Percentiles rank a stretch among this genome's conserved stretches.
Evolutionary conservation across 176 grass and related monocot genomes (phyloP).

Genomic region (Saccharum spontaneum): DNA sequence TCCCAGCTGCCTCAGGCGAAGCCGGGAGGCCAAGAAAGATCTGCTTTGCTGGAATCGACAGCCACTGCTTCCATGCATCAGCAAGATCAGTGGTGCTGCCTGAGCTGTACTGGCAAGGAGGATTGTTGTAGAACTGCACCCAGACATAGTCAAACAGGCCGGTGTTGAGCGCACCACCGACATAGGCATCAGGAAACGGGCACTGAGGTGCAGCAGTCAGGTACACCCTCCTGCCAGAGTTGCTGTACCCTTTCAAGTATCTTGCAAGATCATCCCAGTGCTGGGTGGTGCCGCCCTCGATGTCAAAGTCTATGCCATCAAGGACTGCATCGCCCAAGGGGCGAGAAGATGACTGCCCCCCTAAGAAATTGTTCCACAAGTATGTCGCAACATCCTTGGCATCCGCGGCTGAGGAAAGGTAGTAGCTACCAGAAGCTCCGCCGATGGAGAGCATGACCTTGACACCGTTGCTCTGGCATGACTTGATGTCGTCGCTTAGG

Average conservation of each 20-base stretch:
- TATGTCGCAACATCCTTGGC: constrained; percentile 31
- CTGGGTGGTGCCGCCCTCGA: constrained; percentile 51
- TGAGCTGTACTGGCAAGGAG: constrained; percentile 44
- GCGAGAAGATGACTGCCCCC: constrained; percentile 37
- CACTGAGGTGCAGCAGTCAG: constrained; percentile 51
- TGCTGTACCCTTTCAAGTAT: constrained; percentile 51
- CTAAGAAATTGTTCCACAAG: constrained; percentile 54
- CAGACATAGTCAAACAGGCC: constrained; percentile 49
- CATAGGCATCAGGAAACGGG: constrained; percentile 52
- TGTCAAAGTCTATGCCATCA: constrained; percentile 57
- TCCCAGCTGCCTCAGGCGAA: constrained; percentile 48
- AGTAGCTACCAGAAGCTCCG: constrained; percentile 34
- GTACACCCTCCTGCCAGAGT: constrained; percentile 38
- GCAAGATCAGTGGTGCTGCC: constrained; percentile 21
- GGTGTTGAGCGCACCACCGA: constrained; percentile 43
- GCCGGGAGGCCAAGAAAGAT: constrained; percentile 58
- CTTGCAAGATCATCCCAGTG: constrained; percentile 69
- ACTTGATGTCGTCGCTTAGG: constrained; percentile 37
- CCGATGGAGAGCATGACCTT: constrained; percentile 70
- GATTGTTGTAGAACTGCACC: constrained; percentile 52
- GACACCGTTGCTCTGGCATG: constrained; percentile 47
- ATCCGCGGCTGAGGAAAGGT: constrained; percentile 29
- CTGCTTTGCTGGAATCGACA: constrained; percentile 24
- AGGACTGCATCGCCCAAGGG: constrained; percentile 40
- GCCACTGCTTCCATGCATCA: constrained; percentile 56